Evolutionary conservation across 2,329 filamentous ascomycete genomes (phyloP).

Genomic region (Neopestalotiopsis sp.): DNA sequence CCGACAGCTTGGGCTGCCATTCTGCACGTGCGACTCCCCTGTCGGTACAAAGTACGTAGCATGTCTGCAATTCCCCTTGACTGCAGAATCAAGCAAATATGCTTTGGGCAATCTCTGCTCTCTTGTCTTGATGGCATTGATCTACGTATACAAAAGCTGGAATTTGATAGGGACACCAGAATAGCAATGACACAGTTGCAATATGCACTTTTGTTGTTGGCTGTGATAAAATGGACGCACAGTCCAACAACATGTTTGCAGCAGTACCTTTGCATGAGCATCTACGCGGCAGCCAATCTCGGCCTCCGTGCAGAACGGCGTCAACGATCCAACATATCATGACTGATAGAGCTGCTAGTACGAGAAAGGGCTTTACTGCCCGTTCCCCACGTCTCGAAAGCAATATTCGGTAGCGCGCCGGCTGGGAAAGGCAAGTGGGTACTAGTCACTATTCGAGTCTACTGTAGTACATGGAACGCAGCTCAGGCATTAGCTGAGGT

Average conservation of each 20-base stretch:
- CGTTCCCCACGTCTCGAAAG: not conserved
- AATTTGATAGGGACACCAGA: not conserved
- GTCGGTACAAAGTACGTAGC: no score
- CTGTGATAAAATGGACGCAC: not conserved
- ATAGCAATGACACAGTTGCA: not conserved
- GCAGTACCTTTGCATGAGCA: conserved; percentile 7
- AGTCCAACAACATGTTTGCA: not conserved
- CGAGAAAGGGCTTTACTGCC: not conserved
- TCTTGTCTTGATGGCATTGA: not conserved
- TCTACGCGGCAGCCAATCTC: conserved; percentile 4
- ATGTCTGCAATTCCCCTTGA: not conserved
- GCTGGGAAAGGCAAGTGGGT: conserved; percentile 2
- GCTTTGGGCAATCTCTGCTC: not conserved
- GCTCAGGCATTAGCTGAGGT: not conserved
- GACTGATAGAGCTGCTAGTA: not conserved
- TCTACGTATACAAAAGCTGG: not conserved
- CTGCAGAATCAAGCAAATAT: not conserved
- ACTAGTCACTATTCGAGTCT: not conserved
- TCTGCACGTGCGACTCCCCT: no score
- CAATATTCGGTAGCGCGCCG: conserved; percentile 5
- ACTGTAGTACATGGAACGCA: no score
- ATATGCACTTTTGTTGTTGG: not conserved
- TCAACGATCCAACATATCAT: not conserved
- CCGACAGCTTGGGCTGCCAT: no score
- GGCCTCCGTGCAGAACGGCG: not conserved